Percentiles rank a stretch among this genome's conserved stretches.
Conservation (phyloP, 1,139 yeast genomes). For the Candida freyschussii region DNA sequence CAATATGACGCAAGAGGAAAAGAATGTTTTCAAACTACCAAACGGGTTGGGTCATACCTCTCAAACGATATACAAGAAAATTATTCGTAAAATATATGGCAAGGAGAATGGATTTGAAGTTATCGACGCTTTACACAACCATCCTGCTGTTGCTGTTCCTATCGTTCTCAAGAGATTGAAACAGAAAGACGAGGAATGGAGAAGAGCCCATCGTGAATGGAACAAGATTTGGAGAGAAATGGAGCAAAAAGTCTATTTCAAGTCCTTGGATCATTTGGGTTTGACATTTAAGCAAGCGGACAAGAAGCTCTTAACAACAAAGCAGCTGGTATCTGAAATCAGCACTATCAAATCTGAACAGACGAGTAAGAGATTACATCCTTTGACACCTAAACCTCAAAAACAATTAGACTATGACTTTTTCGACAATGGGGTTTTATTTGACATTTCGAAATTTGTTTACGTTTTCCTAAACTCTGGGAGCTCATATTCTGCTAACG, state of each 20-base stretch:
- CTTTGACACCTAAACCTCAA: constrained; percentile 80
- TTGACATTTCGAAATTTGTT: constrained; percentile 68
- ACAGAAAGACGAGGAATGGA: constrained; percentile 99
- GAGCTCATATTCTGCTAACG: constrained; percentile 73
- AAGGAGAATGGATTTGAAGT: constrained; percentile 95
- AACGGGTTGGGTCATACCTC: constrained; percentile 93
- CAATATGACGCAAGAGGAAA: constrained; percentile 88
- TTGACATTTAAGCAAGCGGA: constrained; percentile 95
- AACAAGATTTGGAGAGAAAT: constrained; percentile 98
- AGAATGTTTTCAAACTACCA: constrained; percentile 78
- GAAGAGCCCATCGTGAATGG: constrained; percentile 98
- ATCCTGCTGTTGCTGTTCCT: constrained; percentile 94
- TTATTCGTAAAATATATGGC: constrained; percentile 86
- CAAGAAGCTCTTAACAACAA: constrained; percentile 83
- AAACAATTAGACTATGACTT: constrained; percentile 72
- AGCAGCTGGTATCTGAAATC: constrained; percentile 85
- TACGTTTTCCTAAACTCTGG: constrained; percentile 65
- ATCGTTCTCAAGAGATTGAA: constrained; percentile 85
- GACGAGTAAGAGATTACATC: constrained; percentile 67
- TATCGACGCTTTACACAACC: constrained; percentile 90
- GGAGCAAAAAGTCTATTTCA: constrained; percentile 91
- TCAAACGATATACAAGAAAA: constrained; percentile 86
- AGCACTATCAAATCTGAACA: constrained; percentile 92
- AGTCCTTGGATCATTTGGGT: constrained; percentile 92
- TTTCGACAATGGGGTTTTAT: constrained; percentile 60